phyloP scores from a whole-genome alignment of 1,284 basidiomycete genomes.

The Malassezia sympodialis region DNA sequence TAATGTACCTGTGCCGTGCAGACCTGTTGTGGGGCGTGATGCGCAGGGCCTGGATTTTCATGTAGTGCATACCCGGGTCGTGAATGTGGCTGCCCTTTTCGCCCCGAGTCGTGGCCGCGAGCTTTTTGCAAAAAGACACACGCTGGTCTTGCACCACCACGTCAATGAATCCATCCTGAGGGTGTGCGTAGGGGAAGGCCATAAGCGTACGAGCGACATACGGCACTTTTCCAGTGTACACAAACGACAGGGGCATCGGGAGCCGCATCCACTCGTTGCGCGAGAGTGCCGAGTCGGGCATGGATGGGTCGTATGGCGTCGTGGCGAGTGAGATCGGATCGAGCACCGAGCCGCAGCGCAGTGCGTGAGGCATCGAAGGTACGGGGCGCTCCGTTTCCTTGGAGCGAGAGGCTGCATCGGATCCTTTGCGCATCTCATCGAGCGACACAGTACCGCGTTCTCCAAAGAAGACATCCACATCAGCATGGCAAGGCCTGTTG shows the following conservation, averaged over 20 bases:
- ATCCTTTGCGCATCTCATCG: background rate
- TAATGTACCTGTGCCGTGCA: conserved; percentile 13
- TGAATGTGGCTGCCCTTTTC: conserved; percentile 34
- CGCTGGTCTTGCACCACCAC: conserved; percentile 31
- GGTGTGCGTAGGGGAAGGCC: conserved; percentile 41
- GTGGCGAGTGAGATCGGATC: background rate
- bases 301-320: background rate
- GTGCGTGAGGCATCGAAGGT: background rate
- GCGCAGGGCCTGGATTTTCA: conserved; percentile 40
- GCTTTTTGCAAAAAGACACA: conserved; percentile 18
- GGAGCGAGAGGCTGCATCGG: background rate
- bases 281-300: background rate
- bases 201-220: conserved; percentile 40
- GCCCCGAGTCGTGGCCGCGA: conserved; percentile 27
- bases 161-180: conserved; percentile 37
- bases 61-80: conserved; percentile 29
- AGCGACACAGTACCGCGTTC: conserved; percentile 11
- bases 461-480: conserved; percentile 39
- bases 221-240: conserved; percentile 44
- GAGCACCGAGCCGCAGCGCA: conserved; percentile 4
- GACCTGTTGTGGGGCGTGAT: conserved; percentile 33
- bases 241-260: conserved; percentile 24
- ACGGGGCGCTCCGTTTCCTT: background rate
- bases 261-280: conserved; percentile 26
- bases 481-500: conserved; percentile 32